A percentile compares a stretch with the other conserved stretches of the same genome.
These are phyloP conservation scores for Passalora sequoiae DNA, from an alignment of 2,329 filamentous ascomycete genomes.

Conservation along the genomic window DNA sequence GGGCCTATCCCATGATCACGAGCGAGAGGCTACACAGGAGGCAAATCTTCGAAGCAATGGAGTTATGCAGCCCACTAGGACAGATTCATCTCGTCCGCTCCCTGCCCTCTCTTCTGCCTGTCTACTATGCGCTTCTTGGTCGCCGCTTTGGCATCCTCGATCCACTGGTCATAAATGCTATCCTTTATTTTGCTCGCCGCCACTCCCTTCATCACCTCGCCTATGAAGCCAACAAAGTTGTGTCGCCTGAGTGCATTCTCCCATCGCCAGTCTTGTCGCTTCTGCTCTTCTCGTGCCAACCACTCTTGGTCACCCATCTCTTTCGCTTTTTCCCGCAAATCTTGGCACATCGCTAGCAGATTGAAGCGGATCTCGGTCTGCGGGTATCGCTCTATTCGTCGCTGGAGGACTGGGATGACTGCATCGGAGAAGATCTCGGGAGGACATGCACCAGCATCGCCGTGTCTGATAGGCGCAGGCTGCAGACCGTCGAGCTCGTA, in stretches of 20 bases:
- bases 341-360: conserved; percentile 83
- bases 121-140: conserved; percentile 49
- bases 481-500: conserved; percentile 96
- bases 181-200: conserved; percentile 66
- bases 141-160: conserved; percentile 60
- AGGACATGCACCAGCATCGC: conserved; percentile 61
- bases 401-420: conserved; percentile 81
- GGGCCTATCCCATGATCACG: no score
- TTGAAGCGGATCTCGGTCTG: conserved; percentile 90
- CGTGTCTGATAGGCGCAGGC: conserved; percentile 86
- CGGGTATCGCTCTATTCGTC: conserved; percentile 79
- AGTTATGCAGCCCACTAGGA: no score
- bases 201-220: conserved; percentile 82
- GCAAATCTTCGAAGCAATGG: no score
- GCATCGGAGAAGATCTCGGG: conserved; percentile 68
- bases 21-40: no score
- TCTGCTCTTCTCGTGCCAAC: conserved; percentile 73
- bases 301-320: conserved; percentile 79
- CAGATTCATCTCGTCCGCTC: conserved; percentile 38
- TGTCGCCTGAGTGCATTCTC: conserved; percentile 88
- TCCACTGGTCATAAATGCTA: conserved; percentile 66
- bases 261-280: conserved; percentile 82
- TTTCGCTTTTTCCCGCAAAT: conserved; percentile 68
- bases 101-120: conserved; percentile 37
- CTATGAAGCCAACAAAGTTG: conserved; percentile 95